Evolutionary conservation across 768 basidiomycete genomes (phyloP).

Genomic region (Jaapia argillacea): DNA sequence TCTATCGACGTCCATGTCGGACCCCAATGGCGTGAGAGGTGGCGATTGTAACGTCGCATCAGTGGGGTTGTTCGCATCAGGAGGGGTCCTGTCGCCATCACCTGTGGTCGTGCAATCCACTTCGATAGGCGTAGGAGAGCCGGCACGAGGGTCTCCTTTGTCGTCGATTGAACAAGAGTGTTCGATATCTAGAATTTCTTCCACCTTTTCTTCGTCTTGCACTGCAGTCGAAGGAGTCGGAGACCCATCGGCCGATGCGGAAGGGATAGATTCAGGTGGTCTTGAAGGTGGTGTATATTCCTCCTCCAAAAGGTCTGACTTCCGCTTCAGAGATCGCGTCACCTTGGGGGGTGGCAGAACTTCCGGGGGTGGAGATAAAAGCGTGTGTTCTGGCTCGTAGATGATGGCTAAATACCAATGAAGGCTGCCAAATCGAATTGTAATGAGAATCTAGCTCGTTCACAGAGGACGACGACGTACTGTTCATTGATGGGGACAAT

Average conservation of each 20-base stretch:
- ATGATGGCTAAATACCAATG: constrained; percentile 99
- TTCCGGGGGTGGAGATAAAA: constrained; percentile 38
- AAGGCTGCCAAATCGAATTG: constrained; percentile 34
- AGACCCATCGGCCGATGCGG: no score
- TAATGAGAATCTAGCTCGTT: background rate
- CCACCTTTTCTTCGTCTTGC: no score
- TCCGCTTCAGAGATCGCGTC: constrained; percentile 7
- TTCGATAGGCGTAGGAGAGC: no score
- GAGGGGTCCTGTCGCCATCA: no score
- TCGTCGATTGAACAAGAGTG: no score
- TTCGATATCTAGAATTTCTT: no score
- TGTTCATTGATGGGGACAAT: constrained; percentile 96
- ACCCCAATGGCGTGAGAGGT: background rate
- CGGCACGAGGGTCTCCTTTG: no score
- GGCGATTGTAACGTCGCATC: background rate
- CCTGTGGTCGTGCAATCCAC: no score
- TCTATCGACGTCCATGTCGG: background rate
- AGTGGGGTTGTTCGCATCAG: no score
- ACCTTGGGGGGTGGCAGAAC: constrained; percentile 11
- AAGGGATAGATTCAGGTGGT: no score
- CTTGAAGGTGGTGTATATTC: background rate
- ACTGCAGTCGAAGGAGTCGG: no score
- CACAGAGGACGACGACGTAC: constrained; percentile 32
- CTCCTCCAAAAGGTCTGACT: background rate
- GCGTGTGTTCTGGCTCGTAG: constrained; percentile 62